These are phyloP conservation scores for Fraxinus xanthoxyloides DNA, from an alignment of 305 asterid genomes.

Conservation along the genomic window DNA sequence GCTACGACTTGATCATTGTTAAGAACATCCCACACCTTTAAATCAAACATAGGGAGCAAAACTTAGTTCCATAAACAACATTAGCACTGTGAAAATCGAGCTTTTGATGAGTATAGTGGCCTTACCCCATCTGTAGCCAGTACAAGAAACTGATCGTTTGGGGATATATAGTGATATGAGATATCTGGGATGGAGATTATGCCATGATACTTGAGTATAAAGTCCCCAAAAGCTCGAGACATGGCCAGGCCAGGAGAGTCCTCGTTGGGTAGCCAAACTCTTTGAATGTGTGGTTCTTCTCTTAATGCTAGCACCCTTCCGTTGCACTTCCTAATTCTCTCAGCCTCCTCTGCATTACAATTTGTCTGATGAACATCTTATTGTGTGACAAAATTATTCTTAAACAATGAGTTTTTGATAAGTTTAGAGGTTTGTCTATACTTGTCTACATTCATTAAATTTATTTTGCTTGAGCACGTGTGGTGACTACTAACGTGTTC, in stretches of 20 bases:
- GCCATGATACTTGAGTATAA: conserved; percentile 63
- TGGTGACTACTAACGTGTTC: too few species aligned
- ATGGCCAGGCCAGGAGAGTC: conserved; percentile 88
- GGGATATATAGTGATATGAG: conserved; percentile 46
- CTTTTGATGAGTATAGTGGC: neutral
- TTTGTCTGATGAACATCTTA: neutral
- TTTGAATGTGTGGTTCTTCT: conserved; percentile 64
- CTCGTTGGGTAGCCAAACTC: conserved; percentile 76
- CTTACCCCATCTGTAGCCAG: conserved; percentile 81
- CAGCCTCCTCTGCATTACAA: conserved; percentile 63
- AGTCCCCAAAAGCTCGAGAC: conserved; percentile 87
- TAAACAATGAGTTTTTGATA: neutral
- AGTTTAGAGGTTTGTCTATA: too few species aligned
- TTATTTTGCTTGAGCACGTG: too few species aligned
- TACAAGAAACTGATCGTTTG: conserved; percentile 59
- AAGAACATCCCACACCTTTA: conserved; percentile 83
- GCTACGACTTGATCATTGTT: conserved; percentile 53
- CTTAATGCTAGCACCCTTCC: conserved; percentile 69
- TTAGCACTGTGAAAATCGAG: neutral
- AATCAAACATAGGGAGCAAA: neutral
- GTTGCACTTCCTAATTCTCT: conserved; percentile 65
- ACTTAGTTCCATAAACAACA: neutral
- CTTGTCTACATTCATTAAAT: too few species aligned
- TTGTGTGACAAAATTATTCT: neutral
- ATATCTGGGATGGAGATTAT: conserved; percentile 65